These are phyloP conservation scores for Boletus barrowsii DNA, from an alignment of 768 basidiomycete genomes.

Conservation along the genomic window DNA sequence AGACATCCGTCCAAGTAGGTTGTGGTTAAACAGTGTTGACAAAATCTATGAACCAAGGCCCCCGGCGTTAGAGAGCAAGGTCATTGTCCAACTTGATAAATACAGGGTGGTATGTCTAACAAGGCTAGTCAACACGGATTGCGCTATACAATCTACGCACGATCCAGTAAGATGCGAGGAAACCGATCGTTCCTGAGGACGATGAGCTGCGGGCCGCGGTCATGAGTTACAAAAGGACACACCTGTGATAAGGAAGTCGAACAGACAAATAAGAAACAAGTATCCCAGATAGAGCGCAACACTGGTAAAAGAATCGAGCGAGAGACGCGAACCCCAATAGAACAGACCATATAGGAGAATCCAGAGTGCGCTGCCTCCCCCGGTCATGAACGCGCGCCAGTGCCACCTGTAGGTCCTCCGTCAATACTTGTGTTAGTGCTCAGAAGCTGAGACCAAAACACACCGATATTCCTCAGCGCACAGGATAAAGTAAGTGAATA, in stretches of 20 bases:
- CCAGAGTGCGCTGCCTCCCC: conserved; percentile 93
- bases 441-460: conserved; percentile 14
- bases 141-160: conserved; percentile 78
- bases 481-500: conserved; percentile 86
- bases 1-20: too few relatives aligned
- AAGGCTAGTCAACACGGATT: conserved; percentile 65
- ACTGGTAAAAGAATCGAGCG: conserved; percentile 77
- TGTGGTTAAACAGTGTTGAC: too few relatives aligned
- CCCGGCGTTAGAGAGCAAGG: background rate
- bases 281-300: conserved; percentile 89
- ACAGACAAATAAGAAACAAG: conserved; percentile 73
- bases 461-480: conserved; percentile 94
- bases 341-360: conserved; percentile 83
- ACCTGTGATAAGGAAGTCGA: conserved; percentile 90
- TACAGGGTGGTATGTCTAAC: conserved; percentile 9
- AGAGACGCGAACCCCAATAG: conserved; percentile 86
- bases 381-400: conserved; percentile 90
- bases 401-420: conserved; percentile 68
- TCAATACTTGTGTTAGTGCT: conserved; percentile 1
- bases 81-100: conserved; percentile 7
- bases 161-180: conserved; percentile 90
- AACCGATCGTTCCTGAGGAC: conserved; percentile 82
- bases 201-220: background rate
- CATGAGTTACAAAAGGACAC: conserved; percentile 9
- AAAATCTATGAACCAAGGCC: too few relatives aligned